These are phyloP conservation scores for Chamaenerion angustifolium DNA, from an alignment of 345 rosid genomes.

Conservation along the genomic window DNA sequence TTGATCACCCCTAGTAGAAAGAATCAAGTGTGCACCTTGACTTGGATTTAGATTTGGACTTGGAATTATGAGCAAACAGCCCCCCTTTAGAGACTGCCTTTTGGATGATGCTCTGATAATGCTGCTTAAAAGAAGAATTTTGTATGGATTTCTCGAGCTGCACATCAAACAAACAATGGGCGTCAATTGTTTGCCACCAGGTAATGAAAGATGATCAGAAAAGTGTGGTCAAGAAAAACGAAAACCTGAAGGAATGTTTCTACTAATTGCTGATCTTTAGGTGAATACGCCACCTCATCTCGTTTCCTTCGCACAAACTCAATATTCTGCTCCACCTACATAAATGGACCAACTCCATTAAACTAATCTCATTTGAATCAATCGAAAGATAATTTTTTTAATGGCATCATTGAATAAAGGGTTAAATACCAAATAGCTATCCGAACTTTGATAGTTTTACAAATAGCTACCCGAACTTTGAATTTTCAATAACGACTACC, in stretches of 20 bases:
- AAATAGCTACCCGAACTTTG: too few species aligned
- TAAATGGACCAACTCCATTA: neutral
- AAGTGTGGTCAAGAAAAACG: neutral
- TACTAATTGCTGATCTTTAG: constrained; percentile 56
- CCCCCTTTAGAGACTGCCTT: constrained; percentile 41
- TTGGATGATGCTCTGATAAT: constrained; percentile 48
- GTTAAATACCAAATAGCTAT: too few species aligned
- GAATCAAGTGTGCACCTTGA: constrained; percentile 17
- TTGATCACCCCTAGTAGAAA: too few species aligned
- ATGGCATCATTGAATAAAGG: neutral
- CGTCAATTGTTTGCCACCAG: neutral
- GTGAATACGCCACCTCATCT: constrained; percentile 82
- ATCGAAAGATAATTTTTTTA: neutral
- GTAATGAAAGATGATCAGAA: neutral
- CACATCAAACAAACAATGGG: constrained; percentile 12
- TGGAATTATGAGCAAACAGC: constrained; percentile 8
- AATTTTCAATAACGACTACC: too few species aligned
- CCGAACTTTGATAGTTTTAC: too few species aligned
- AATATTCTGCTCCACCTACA: constrained; percentile 61
- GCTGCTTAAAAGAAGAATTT: constrained; percentile 48
- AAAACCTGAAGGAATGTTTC: constrained; percentile 67
- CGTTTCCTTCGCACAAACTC: constrained; percentile 66
- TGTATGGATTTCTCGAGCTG: constrained; percentile 51
- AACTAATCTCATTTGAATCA: too few species aligned
- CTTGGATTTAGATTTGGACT: constrained; percentile 12